Percentiles rank a stretch among this genome's conserved stretches.
These are phyloP conservation scores for Lactarius sanguifluus DNA, from an alignment of 768 basidiomycete species.

Conservation along the genomic window DNA sequence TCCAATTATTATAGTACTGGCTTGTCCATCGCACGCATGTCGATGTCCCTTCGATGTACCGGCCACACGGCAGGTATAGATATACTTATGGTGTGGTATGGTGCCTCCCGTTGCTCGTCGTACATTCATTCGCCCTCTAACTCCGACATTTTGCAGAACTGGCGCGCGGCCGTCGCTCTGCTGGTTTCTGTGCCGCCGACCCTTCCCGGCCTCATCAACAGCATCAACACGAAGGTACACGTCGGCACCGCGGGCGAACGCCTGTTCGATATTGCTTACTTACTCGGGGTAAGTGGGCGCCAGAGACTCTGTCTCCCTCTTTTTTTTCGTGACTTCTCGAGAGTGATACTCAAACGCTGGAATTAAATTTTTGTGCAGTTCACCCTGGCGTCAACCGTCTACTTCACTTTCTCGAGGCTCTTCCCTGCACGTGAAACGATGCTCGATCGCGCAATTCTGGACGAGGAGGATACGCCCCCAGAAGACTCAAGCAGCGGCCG, in stretches of 20 bases:
- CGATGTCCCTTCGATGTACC: conserved; percentile 84
- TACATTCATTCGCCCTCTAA: background rate
- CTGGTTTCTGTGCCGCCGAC: conserved; percentile 67
- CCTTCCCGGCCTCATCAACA: conserved; percentile 74
- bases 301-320: background rate
- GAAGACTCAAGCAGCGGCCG: conserved; percentile 2
- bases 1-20: conserved; percentile 59
- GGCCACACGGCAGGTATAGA: conserved; percentile 73
- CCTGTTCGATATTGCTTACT: conserved; percentile 72
- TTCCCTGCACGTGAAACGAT: conserved; percentile 28
- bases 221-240: conserved; percentile 63
- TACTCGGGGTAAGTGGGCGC: conserved; percentile 56
- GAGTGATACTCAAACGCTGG: background rate
- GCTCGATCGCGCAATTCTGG: conserved; percentile 24
- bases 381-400: conserved; percentile 23
- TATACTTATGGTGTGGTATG: conserved; percentile 73
- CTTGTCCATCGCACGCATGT: conserved; percentile 67
- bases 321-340: background rate
- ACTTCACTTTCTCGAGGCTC: conserved; percentile 22
- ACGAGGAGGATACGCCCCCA: background rate
- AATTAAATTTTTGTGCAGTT: conserved; percentile 16
- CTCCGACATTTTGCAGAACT: conserved; percentile 55
- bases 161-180: conserved; percentile 72
- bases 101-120: conserved; percentile 24
- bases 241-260: conserved; percentile 53